Evolutionary conservation across 2,329 filamentous ascomycete species (phyloP), one percentile per base, ranked within the genome.

Genomic region (Aspergillus spinulosporus): DNA sequence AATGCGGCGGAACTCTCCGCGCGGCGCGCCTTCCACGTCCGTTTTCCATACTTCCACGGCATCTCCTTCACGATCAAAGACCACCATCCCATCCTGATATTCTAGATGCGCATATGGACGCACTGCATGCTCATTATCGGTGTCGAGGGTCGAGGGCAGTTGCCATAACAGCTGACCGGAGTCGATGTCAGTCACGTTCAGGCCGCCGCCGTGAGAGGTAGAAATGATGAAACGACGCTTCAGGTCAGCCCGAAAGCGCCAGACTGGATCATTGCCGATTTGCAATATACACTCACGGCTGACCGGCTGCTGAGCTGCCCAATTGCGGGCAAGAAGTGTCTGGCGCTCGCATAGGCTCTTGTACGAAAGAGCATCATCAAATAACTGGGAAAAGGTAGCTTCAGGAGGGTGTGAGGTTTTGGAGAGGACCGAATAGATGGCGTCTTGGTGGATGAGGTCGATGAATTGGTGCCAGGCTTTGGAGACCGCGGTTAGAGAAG

Each of bases 131-230:
- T 61, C 54, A 7, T 43, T 29, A 14, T 66, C 64, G 15, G 42
- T 60, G 51, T 68, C 62, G 21, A 62, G 54, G 34, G 63, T 62
- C 1, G 69, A 67, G 26, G 69, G 69, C 2, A 71, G 66, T 31
- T 61, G 63, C 74, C 76, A 80, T 4, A 80, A 62, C 12, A 72
- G 63, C 3, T 59, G 56, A 9, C 76, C 76, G n/a, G 71, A 70
- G 46, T 80, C 77, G 74, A 80, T 78, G 59, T 78, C 75, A 3
- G 73, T 77, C 40, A 80, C 76, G 51, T 74, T 72, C 37, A 80
- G 55, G 0, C 77, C 78, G 12, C 77, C 78, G 11, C 66, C 65
- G 42, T 79, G 75, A 3, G 74, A 76, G 0, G 76, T 80, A 3
- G 76, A 78, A 5, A 80, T 56, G 44, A 79, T 71, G 56, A 78